These are phyloP conservation scores for Fusarium sp. DNA, from an alignment of 2,329 filamentous ascomycete genomes.

Conservation along the genomic window DNA sequence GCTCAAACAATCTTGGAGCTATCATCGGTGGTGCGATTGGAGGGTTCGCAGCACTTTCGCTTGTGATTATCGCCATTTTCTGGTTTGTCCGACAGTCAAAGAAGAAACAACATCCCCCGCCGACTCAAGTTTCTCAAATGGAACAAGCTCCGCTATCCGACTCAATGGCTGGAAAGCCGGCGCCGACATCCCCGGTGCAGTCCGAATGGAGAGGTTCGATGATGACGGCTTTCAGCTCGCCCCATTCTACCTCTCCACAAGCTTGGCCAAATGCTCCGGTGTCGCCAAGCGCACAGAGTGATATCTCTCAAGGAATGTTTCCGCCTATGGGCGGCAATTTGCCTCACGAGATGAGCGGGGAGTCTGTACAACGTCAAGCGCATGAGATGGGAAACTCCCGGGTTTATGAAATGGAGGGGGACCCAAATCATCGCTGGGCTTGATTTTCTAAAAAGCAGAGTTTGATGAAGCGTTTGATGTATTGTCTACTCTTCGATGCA, in stretches of 20 bases:
- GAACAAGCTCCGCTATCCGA: neutral
- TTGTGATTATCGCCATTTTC: neutral
- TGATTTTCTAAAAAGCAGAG: neutral
- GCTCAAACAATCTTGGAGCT: neutral
- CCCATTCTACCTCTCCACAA: neutral
- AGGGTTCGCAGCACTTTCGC: neutral
- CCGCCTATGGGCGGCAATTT: neutral
- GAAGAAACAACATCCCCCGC: neutral
- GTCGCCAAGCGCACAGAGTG: neutral
- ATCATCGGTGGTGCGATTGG: neutral
- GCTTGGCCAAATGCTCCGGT: neutral
- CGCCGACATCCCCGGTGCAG: neutral
- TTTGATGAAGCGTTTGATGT: neutral
- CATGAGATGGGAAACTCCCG: neutral
- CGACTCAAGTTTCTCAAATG: neutral
- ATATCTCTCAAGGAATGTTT: neutral
- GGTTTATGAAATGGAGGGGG: neutral
- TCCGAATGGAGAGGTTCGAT: slow-evolving; percentile 1
- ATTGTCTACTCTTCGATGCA: neutral
- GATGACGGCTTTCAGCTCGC: neutral
- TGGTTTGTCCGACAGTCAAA: neutral
- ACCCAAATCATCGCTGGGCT: neutral
- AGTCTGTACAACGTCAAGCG: neutral
- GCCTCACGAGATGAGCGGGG: neutral
- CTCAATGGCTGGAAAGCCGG: neutral